Base-by-base conservation (phyloP, 768 basidiomycete genomes). In the Paxillus involutus region DNA sequence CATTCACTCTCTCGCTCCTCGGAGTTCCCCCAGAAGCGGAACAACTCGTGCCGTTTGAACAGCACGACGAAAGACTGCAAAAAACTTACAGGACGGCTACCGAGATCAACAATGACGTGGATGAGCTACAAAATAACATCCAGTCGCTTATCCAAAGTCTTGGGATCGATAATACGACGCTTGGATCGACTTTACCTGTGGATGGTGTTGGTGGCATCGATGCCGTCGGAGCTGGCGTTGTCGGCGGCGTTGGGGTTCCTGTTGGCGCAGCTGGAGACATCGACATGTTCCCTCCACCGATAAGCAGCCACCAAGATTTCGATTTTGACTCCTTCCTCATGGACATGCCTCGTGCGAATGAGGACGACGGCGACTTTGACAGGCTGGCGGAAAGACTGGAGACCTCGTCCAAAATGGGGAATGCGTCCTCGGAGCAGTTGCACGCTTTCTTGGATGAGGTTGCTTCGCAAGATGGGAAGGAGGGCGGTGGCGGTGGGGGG, bases 81-180 rank as follows among this genome's bases (percentile, higher is more conserved):
- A 77, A 78, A 59, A 72, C 79, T 1, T 91, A 88, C 76, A 79
- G 75, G 44, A 77, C 75, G 33, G 75, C 89, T 0, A 65, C 77
- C 26, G 86, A 87, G 56, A 85, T 94, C 43, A 83, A 85, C 54
- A 77, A 79, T 44, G 88, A 90, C 52, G 88, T 94, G 26, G 84
- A 86, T 57, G 80, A 82, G 36, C 70, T 93, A 49, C 82, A 88
- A 56, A 74, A 71, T 12, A 84, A 81, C 55, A 84, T 95, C 41
- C 80, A 89, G 54, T 80, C 81, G 6, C 75, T 94, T 55, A 88
- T 93, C 30, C 77, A 87, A 57, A 80, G 80, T 45, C 78, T 92
- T 44, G 88, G 88, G 7, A 67, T 89, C 45, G 86, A 91, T 63
- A 75, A 84, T 17, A 54, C 41, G 7, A 13, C 62, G n/a, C 58